phyloP scores from a whole-genome alignment of 768 basidiomycete genomes.

The Pisolithus albus region DNA sequence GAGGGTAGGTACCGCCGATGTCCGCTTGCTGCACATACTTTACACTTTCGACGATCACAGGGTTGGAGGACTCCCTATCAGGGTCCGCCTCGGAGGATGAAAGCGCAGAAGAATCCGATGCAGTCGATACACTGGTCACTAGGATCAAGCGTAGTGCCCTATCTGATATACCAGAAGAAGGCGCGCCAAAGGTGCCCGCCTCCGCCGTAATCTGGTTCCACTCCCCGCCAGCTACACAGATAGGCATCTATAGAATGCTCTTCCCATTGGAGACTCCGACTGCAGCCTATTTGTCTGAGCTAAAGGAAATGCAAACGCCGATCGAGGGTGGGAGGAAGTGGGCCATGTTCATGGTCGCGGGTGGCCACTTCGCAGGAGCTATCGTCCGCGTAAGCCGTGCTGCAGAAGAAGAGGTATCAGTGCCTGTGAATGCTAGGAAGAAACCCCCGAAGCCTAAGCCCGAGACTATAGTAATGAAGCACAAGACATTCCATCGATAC shows the following conservation, averaged over 20 bases:
- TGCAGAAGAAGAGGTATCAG: conserved; percentile 35
- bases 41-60: conserved; percentile 28
- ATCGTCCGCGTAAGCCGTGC: conserved; percentile 64
- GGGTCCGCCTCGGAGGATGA: conserved; percentile 77
- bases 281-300: conserved; percentile 47
- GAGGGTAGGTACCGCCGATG: conserved; percentile 51
- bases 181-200: conserved; percentile 36
- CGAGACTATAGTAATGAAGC: conserved; percentile 74
- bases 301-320: conserved; percentile 58
- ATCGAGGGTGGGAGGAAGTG: conserved; percentile 61
- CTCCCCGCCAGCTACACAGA: conserved; percentile 77
- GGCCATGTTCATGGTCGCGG: conserved; percentile 95
- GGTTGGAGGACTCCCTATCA: conserved; percentile 81
- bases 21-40: not conserved
- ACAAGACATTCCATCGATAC: conserved; percentile 98
- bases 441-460: conserved; percentile 62
- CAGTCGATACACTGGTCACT: conserved; percentile 60
- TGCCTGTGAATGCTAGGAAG: conserved; percentile 39
- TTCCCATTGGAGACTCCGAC: conserved; percentile 46
- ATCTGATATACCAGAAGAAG: conserved; percentile 40
- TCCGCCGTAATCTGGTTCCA: conserved; percentile 90
- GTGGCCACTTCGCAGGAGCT: conserved; percentile 96
- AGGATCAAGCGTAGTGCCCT: conserved; percentile 47
- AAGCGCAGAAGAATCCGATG: conserved; percentile 53
- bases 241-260: conserved; percentile 78